A percentile compares a stretch with the other conserved stretches of the same genome.
These are phyloP conservation scores for Euphorbia pulcherrima DNA, from an alignment of 345 rosid species.

Conservation along the genomic window DNA sequence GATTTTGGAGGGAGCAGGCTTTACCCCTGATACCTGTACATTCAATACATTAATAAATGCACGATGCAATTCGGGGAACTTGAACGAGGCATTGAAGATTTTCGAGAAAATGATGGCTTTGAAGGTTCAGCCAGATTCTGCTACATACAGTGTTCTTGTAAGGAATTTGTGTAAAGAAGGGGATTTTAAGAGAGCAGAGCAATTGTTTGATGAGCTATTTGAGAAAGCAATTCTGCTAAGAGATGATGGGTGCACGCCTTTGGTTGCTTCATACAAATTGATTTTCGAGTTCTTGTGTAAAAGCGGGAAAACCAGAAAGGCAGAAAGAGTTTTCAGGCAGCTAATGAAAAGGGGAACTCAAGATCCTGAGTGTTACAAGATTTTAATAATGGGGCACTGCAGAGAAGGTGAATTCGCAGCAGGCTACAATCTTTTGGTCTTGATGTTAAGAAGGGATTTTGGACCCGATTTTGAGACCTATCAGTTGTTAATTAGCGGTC, in stretches of 20 bases:
- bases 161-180: constrained; percentile 50
- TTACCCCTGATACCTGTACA: constrained; percentile 74
- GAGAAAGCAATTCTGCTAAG: constrained; percentile 20
- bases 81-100: constrained; percentile 51
- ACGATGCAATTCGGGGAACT: constrained; percentile 56
- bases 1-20: constrained; percentile 41
- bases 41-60: constrained; percentile 62
- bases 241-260: constrained; percentile 26
- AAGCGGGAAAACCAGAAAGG: constrained; percentile 62
- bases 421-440: constrained; percentile 59
- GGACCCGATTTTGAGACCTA: constrained; percentile 61
- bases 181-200: constrained; percentile 62
- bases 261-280: constrained; percentile 75
- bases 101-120: constrained; percentile 50
- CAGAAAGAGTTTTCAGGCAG: constrained; percentile 71
- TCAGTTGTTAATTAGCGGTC: constrained; percentile 49
- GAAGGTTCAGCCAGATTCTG: constrained; percentile 62
- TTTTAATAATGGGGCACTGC: constrained; percentile 70
- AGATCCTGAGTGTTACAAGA: constrained; percentile 50
- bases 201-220: constrained; percentile 52
- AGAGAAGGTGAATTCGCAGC: constrained; percentile 54
- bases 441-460: constrained; percentile 68
- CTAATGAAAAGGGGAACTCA: constrained; percentile 75
- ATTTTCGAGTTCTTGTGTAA: constrained; percentile 63
- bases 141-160: constrained; percentile 69